Evolutionary conservation across 768 basidiomycete genomes (phyloP), one percentile per base, ranked within the genome.

Genomic region (Leccinum subtestaceum): DNA sequence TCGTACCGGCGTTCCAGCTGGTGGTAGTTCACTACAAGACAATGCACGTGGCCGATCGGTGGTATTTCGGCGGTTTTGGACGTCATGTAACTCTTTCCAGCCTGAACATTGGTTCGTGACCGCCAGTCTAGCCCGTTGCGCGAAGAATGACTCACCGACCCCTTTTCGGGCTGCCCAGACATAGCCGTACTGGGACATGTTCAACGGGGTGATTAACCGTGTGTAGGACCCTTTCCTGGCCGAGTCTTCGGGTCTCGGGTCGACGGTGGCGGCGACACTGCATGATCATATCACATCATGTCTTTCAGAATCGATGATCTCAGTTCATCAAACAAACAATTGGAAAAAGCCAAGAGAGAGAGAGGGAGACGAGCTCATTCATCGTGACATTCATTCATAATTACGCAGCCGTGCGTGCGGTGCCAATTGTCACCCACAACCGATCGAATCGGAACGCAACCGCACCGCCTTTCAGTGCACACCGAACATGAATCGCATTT

Each of bases 341-440:
- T 19, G n/a, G 4, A 45, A 19, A 45, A 19, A 45, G 4, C 11
- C 6, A 45, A 9, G 10, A 45, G 43, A 43, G 40, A 10, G 40
- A 10, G 43, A 6, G 43, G 32, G 12, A 13, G 32, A 34, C 5
- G 43, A 19, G n/a, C n/a, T 40, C 43, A 45, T 32, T 45, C 43
- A 45, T 32, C 53, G 51, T 55, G 53, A 46, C 52, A 56, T 51
- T 50, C 54, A 53, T 43, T 45, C 43, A 12, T 19, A 57, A 19
- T 40, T 52, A 21, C 46, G 51, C 55, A 52, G 43, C 19, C 32
- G 32, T 34, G 31, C n/a, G 43, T 52, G 50, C 38, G 43, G 48
- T 60, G 25, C 13, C 47, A 62, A 58, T 59, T 43, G 62, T 31
- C 53, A 55, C 25, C 60, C 66, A 66, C 64, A 52, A 52, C 19